phyloP scores from a whole-genome alignment of 2,329 filamentous ascomycete genomes.

The Dissoconium aciculare region DNA sequence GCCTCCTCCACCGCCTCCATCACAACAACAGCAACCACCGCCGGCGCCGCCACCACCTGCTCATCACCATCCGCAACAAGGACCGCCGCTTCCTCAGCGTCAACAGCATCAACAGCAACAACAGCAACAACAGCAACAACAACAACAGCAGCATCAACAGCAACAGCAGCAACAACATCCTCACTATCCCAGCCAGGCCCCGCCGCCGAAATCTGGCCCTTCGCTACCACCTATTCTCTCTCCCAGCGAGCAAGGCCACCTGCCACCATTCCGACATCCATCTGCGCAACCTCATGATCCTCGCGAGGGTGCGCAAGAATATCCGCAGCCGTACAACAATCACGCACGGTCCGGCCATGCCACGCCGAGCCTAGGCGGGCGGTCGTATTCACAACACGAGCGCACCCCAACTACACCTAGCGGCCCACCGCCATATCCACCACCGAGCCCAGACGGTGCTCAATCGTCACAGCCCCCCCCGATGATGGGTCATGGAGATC shows the following conservation, averaged over 20 bases:
- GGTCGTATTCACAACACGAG: conserved; percentile 20
- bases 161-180: conserved; percentile 10
- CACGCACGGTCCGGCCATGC: conserved; percentile 23
- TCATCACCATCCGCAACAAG: conserved; percentile 5
- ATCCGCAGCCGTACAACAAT: conserved; percentile 19
- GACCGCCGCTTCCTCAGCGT: conserved; percentile 5
- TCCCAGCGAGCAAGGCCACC: conserved; percentile 13
- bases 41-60: conserved; percentile 4
- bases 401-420: conserved; percentile 23
- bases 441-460: conserved; percentile 15
- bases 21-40: conserved; percentile 6
- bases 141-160: conserved; percentile 8
- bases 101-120: conserved; percentile 7
- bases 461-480: conserved; percentile 13
- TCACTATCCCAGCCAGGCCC: conserved; percentile 7
- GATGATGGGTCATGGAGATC: conserved; percentile 19
- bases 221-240: conserved; percentile 18
- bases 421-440: conserved; percentile 14
- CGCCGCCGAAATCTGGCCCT: conserved; percentile 8
- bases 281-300: conserved; percentile 15
- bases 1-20: conserved; percentile 6
- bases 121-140: conserved; percentile 8
- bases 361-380: conserved; percentile 22
- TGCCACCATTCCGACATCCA: conserved; percentile 17
- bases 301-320: conserved; percentile 12